phyloP scores from a whole-genome alignment of 2,329 filamentous ascomycete species.

The Aureobasidium pullulans region DNA sequence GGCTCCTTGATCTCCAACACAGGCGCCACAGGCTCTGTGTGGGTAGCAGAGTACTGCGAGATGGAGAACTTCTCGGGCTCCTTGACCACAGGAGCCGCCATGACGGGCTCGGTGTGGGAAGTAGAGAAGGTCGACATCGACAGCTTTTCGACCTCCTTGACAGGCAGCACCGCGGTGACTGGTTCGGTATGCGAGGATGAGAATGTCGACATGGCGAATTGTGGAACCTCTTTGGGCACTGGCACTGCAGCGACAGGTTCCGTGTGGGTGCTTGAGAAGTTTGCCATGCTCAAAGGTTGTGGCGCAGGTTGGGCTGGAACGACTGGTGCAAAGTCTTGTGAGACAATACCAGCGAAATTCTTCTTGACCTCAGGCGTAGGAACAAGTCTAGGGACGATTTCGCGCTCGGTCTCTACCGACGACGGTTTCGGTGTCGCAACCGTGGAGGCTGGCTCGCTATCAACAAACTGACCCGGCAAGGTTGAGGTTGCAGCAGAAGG shows the following conservation, averaged over 20 bases:
- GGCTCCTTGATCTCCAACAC: background rate
- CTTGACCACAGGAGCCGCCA: background rate
- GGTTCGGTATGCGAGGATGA: constrained; percentile 26
- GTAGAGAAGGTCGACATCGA: constrained; percentile 2
- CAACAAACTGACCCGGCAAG: background rate
- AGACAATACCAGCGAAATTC: constrained; percentile 34
- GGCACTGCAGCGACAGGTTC: constrained; percentile 19
- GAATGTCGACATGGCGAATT: constrained; percentile 22
- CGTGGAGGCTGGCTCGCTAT: constrained; percentile 4
- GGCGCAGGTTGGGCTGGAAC: constrained; percentile 1
- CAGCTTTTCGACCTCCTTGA: background rate
- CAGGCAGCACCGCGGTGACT: background rate
- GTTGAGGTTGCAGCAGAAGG: background rate
- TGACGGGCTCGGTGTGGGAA: constrained; percentile 14
- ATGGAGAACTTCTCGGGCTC: constrained; percentile 1
- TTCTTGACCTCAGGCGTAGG: background rate
- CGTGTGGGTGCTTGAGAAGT: constrained; percentile 25
- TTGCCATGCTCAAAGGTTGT: constrained; percentile 18
- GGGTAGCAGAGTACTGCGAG: background rate
- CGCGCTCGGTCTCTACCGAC: background rate
- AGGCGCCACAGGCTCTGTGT: background rate
- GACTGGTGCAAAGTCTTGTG: constrained; percentile 28
- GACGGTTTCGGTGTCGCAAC: background rate
- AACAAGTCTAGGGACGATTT: background rate
- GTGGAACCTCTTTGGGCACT: background rate